Conservation (phyloP, 2,329 filamentous ascomycete genomes). For the Exophiala viscosa region DNA sequence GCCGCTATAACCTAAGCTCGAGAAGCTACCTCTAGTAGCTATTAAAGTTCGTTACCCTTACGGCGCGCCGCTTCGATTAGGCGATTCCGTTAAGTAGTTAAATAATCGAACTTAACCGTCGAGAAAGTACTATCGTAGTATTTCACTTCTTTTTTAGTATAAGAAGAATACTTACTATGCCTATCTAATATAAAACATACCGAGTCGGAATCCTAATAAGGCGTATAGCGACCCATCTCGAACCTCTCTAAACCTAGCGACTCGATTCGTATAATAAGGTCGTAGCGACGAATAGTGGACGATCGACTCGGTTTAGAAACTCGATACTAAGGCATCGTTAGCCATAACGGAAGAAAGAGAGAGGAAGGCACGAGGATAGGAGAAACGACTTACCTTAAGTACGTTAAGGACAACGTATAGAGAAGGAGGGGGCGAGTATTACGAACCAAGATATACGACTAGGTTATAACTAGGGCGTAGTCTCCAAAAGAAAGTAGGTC, state of each 20-base stretch:
- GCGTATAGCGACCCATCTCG: neutral
- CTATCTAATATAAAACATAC: neutral
- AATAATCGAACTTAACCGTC: neutral
- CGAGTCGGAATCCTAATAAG: neutral
- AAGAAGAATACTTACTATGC: neutral
- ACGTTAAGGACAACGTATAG: too few species aligned
- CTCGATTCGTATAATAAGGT: neutral
- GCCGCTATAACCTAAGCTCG: too few species aligned
- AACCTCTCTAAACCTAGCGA: neutral
- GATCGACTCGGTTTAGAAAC: neutral
- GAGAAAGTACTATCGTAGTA: neutral
- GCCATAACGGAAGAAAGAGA: too few species aligned
- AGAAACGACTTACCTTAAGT: too few species aligned
- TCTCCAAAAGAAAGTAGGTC: too few species aligned
- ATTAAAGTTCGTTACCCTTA: neutral
- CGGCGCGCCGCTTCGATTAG: neutral
- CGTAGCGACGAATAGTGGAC: neutral
- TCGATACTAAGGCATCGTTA: too few species aligned
- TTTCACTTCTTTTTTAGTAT: neutral
- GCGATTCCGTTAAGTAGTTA: neutral
- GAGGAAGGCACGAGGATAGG: too few species aligned
- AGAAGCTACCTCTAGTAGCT: too few species aligned
- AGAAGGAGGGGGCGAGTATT: too few species aligned
- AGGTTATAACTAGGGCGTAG: too few species aligned
- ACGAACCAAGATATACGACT: too few species aligned